Base-by-base conservation (phyloP, 345 rosid genomes). In the Cardamine chenopodiifolia region DNA sequence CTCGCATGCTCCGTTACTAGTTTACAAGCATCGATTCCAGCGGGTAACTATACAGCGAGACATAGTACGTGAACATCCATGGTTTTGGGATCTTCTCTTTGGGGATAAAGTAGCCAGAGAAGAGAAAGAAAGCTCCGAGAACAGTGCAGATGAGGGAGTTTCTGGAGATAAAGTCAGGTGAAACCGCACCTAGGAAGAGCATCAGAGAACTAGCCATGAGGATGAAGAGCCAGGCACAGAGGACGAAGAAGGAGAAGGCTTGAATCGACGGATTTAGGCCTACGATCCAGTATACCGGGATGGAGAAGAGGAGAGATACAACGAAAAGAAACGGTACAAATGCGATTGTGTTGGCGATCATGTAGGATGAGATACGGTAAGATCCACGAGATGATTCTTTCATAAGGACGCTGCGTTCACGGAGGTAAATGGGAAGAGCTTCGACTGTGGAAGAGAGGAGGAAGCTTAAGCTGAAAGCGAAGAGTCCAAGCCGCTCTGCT, bases 11-110 rank as follows among this genome's bases (percentile, higher is more conserved):
- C 98, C 97, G 91, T 68, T 91, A 91, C 80, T 94, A 96, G 32
- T 91, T 94, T 12, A 87, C 86, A 20, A 89, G 61, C 76, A 91
- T 74, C 3, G 87, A 74, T 73, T 94, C 98, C 70, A 93, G 80
- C 1, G 97, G 98, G 70, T 94, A 94, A 60, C 90, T 80, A 28
- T 91, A 88, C 4, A 94, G 80, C 0, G 97, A 92, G 7, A 90
- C 89, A 15, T 95, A 95, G 82, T 95, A 89, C 97, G 92, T 88
- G 80, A 88, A 92, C n/a, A 90, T 67, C 97, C 97, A 92, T 15
- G 89, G 86, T 37, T 87, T 92, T 0, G 97, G 97, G 25, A 91
- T 94, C 79, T 76, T 87, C 15, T 91, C 96, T 70, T 94, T 90
- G 0, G 96, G 97, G 32, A 92, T 94, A 80, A 94, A 90, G 82